Conservation (phyloP, 2,329 filamentous ascomycete species). For the Clarireedia paspali region DNA sequence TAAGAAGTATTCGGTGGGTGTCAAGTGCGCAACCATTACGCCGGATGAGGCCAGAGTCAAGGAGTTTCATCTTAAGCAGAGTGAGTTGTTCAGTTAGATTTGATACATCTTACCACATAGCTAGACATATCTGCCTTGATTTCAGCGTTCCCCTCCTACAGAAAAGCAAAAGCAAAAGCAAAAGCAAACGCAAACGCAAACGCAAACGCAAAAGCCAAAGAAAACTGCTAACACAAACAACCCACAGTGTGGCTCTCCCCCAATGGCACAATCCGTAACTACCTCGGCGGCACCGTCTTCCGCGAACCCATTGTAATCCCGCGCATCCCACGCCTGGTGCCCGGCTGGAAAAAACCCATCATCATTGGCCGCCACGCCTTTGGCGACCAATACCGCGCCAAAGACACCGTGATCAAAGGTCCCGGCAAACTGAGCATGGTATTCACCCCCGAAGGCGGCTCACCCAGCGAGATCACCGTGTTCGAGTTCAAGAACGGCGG, state of each 20-base stretch:
- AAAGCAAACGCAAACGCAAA: too few species aligned
- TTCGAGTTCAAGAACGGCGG: constrained; percentile 82
- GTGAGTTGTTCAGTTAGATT: constrained; percentile 41
- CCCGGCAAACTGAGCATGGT: constrained; percentile 90
- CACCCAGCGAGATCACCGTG: constrained; percentile 82
- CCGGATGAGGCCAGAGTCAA: constrained; percentile 93
- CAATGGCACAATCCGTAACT: constrained; percentile 79
- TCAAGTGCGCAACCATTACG: constrained; percentile 99
- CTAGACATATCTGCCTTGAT: too few species aligned
- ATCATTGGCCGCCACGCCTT: constrained; percentile 98
- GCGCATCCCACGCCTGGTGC: constrained; percentile 84
- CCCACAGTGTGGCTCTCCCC: constrained; percentile 88
- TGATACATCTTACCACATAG: too few species aligned
- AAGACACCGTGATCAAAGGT: constrained; percentile 77
- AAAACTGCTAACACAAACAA: constrained; percentile 10
- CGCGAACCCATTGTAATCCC: constrained; percentile 97
- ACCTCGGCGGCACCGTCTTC: constrained; percentile 90
- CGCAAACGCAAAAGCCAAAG: neutral
- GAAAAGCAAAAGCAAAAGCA: neutral
- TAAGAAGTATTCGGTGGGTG: constrained; percentile 97
- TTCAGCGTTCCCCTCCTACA: neutral
- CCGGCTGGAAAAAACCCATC: constrained; percentile 98
- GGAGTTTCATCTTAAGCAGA: constrained; percentile 99
- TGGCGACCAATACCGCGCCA: constrained; percentile 96
- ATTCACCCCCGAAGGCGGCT: constrained; percentile 76